Percentiles rank a stretch among this genome's conserved stretches.
phyloP scores from a whole-genome alignment of 1,139 yeast genomes.

The Geotrichum fermentans region DNA sequence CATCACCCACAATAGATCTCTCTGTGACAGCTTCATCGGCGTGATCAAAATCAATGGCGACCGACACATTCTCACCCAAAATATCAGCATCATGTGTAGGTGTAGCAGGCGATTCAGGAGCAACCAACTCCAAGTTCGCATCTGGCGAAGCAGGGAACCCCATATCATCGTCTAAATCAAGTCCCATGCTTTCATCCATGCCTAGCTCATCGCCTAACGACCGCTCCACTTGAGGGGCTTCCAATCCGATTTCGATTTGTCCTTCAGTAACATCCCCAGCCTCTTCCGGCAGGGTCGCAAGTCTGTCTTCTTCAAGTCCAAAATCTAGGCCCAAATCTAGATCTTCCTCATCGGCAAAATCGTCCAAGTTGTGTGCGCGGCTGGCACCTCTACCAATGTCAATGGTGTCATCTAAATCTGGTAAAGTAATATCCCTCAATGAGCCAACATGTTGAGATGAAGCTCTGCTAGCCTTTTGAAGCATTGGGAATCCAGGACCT shows the following conservation, averaged over 20 bases:
- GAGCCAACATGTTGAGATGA: slow-evolving; percentile 19
- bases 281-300: slow-evolving; percentile 7
- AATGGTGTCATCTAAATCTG: slow-evolving; percentile 32
- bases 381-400: slow-evolving; percentile 51
- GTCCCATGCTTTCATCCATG: slow-evolving; percentile 10
- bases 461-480: slow-evolving; percentile 2
- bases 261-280: slow-evolving; percentile 10
- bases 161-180: slow-evolving; percentile 19
- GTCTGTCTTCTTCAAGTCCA: slow-evolving; percentile 15
- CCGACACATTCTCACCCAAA: slow-evolving; percentile 19
- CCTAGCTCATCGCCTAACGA: slow-evolving; percentile 19
- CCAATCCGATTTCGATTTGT: slow-evolving; percentile 13
- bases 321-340: slow-evolving; percentile 20
- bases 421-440: slow-evolving; percentile 27
- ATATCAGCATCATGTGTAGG: slow-evolving; percentile 19
- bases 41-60: slow-evolving; percentile 9
- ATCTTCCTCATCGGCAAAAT: slow-evolving; percentile 19
- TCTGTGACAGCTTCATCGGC: slow-evolving; percentile 9
- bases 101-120: slow-evolving; percentile 13
- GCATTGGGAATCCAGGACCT: slow-evolving; percentile 19
- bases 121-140: slow-evolving; percentile 14
- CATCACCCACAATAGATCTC: slow-evolving; percentile 11
- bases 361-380: slow-evolving; percentile 23
- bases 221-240: slow-evolving; percentile 11
- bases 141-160: slow-evolving; percentile 16